Conservation (phyloP, 1,284 basidiomycete species). For the Afroboletus lepidellus region DNA sequence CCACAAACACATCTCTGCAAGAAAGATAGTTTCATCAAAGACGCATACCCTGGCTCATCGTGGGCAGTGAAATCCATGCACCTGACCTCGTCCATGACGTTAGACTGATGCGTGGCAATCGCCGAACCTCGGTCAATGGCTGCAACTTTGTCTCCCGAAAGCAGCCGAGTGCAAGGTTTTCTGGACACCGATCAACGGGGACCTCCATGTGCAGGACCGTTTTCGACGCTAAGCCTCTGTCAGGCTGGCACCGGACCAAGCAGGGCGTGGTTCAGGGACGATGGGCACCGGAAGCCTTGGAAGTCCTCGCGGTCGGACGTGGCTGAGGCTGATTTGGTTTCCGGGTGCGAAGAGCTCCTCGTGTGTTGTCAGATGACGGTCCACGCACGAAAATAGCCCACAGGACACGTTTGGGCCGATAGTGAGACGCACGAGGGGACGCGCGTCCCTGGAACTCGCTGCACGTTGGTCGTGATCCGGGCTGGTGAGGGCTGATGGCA, state of each 20-base stretch:
- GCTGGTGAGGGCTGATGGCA: not conserved
- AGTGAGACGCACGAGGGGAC: not conserved
- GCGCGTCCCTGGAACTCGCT: slow-evolving; percentile 13
- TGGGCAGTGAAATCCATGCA: not conserved
- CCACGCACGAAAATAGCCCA: not conserved
- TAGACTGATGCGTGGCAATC: slow-evolving; percentile 5
- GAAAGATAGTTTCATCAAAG: not conserved
- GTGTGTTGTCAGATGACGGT: slow-evolving; percentile 17
- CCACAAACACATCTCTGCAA: no score
- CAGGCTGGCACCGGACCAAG: not conserved
- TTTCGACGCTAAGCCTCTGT: not conserved
- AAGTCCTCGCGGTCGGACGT: not conserved
- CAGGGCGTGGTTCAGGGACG: slow-evolving; percentile 8
- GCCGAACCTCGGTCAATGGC: slow-evolving; percentile 6
- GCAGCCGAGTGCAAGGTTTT: not conserved
- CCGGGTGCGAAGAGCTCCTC: slow-evolving; percentile 1
- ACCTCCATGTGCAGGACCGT: not conserved
- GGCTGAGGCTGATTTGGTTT: not conserved
- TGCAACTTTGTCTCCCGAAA: slow-evolving; percentile 10
- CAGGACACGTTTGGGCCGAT: not conserved
- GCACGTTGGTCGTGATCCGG: slow-evolving; percentile 17
- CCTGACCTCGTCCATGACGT: not conserved
- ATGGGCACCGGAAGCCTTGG: not conserved
- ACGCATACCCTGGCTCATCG: not conserved
- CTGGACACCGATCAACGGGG: slow-evolving; percentile 9